Conservation (phyloP, 2,329 filamentous ascomycete genomes). For the Helotiales sp. region DNA sequence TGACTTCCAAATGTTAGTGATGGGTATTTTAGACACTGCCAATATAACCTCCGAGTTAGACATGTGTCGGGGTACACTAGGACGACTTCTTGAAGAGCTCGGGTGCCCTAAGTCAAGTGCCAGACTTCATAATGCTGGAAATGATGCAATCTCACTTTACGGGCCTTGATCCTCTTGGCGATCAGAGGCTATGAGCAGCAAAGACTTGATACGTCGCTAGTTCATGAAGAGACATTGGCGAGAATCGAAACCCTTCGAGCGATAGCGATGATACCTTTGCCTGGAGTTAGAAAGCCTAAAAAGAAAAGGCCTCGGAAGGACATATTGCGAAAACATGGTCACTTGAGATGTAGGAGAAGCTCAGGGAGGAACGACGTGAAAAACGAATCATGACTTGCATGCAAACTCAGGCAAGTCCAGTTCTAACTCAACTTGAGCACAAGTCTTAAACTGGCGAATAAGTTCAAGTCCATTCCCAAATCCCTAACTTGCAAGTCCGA, state of each 20-base stretch:
- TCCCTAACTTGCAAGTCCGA: no score
- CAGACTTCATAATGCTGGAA: slow-evolving; percentile 7
- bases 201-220: background rate
- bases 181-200: background rate
- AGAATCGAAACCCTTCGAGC: background rate
- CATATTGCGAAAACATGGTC: background rate
- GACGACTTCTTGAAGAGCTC: background rate
- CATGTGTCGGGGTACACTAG: background rate
- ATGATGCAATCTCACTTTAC: slow-evolving; percentile 5
- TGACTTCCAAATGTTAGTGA: slow-evolving; percentile 3
- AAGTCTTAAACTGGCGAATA: no score
- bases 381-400: background rate
- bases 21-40: slow-evolving; percentile 1
- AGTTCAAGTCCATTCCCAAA: no score
- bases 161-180: background rate
- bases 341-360: background rate
- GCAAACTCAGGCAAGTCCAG: no score
- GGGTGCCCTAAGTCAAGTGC: background rate
- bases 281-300: background rate
- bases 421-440: no score
- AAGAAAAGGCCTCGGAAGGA: background rate
- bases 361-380: background rate
- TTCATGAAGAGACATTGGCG: background rate
- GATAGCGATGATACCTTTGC: background rate
- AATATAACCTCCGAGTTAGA: background rate